A percentile compares a stretch with the other conserved stretches of the same genome.
These are phyloP conservation scores for Kondoa subrosea DNA, from an alignment of 768 basidiomycete species.

Conservation along the genomic window DNA sequence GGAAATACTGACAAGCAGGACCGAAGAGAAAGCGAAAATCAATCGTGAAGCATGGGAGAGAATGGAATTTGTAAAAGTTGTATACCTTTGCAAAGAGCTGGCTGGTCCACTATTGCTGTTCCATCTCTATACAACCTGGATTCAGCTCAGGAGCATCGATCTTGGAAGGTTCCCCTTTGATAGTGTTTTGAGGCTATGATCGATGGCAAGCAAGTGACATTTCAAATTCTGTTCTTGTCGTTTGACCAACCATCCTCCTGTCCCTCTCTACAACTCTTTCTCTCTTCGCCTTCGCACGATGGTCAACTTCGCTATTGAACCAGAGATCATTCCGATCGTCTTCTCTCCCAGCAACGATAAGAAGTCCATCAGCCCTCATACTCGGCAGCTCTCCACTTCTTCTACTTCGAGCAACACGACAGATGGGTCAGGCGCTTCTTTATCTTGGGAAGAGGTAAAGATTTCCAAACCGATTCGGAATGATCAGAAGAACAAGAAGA, in stretches of 20 bases:
- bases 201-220: neutral
- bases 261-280: neutral
- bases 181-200: neutral
- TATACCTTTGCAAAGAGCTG: no score
- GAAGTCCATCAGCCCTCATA: neutral
- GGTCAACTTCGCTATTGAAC: neutral
- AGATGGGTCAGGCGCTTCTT: neutral
- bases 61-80: no score
- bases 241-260: neutral
- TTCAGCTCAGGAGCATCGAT: no score
- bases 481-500: neutral
- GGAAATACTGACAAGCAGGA: no score
- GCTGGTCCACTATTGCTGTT: no score
- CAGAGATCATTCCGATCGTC: neutral
- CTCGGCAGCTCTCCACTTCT: neutral
- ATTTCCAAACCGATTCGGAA: neutral
- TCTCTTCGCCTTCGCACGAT: neutral
- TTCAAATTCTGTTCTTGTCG: neutral
- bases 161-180: no score
- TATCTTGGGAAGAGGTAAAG: neutral
- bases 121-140: no score
- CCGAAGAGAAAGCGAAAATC: no score
- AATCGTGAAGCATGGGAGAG: no score
- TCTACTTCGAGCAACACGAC: neutral
- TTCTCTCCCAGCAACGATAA: neutral